These are phyloP conservation scores for Prunus mira DNA, from an alignment of 306 rosid species.

Conservation along the genomic window DNA sequence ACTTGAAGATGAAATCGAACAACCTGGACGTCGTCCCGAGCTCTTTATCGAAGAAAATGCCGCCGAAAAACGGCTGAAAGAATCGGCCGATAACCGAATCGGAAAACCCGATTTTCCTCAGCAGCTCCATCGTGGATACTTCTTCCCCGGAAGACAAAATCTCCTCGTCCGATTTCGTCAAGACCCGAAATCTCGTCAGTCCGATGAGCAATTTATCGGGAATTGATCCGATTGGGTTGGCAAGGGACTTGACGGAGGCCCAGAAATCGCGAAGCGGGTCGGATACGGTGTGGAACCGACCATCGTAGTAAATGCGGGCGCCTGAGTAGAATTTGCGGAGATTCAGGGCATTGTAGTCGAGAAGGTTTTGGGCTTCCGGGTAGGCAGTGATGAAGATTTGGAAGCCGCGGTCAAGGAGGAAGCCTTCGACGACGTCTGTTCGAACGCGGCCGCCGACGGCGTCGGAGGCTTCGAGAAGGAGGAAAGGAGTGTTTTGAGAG, in stretches of 20 bases:
- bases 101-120: conserved; percentile 58
- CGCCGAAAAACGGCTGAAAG: conserved; percentile 84
- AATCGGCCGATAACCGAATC: conserved; percentile 56
- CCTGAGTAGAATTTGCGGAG: conserved; percentile 77
- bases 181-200: conserved; percentile 42
- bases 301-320: conserved; percentile 52
- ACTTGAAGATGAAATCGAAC: conserved; percentile 80
- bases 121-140: conserved; percentile 48
- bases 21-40: conserved; percentile 67
- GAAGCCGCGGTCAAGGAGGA: conserved; percentile 84
- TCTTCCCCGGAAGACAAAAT: conserved; percentile 42
- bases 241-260: conserved; percentile 54
- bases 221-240: conserved; percentile 67
- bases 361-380: conserved; percentile 74
- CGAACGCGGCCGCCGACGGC: conserved; percentile 79
- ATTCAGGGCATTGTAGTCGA: conserved; percentile 53
- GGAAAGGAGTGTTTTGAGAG: conserved; percentile 60
- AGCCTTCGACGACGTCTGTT: conserved; percentile 70
- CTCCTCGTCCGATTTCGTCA: conserved; percentile 49
- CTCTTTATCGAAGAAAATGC: conserved; percentile 68
- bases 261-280: conserved; percentile 67
- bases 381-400: conserved; percentile 94
- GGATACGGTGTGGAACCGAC: conserved; percentile 79
- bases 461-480: conserved; percentile 74
- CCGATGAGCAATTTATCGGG: conserved; percentile 68